Conservation (phyloP, 345 rosid species). For the Salix brachista region DNA sequence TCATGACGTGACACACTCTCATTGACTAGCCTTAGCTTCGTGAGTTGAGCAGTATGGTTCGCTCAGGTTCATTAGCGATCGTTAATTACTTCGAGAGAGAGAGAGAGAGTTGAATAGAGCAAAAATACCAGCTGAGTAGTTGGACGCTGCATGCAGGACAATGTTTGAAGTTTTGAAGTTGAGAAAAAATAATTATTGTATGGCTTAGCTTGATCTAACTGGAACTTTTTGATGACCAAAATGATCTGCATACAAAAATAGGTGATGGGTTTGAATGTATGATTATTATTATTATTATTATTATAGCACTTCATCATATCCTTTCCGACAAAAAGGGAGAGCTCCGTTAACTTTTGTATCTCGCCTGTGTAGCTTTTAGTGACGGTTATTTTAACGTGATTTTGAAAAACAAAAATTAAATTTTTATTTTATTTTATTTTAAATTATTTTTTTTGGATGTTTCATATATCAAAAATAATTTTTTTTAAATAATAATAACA, state of each 20-base stretch:
- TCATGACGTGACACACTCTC: slow-evolving; percentile 5
- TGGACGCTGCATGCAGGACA: not conserved
- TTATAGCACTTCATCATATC: too few species aligned
- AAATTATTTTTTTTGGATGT: too few species aligned
- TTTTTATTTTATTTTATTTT: too few species aligned
- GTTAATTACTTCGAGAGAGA: not conserved
- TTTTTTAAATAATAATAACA: too few species aligned
- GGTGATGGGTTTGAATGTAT: not conserved
- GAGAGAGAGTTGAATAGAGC: not conserved
- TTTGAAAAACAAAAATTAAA: too few species aligned
- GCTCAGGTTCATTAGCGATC: not conserved
- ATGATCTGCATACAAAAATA: not conserved
- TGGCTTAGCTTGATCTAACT: not conserved
- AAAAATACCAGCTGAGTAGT: not conserved
- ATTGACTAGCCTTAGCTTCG: not conserved
- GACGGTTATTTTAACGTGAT: too few species aligned
- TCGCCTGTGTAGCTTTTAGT: too few species aligned
- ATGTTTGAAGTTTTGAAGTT: not conserved
- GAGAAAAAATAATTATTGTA: not conserved
- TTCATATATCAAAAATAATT: too few species aligned
- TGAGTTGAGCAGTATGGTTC: not conserved
- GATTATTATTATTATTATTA: not conserved
- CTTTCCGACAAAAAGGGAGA: too few species aligned
- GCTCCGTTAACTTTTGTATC: too few species aligned
- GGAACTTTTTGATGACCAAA: not conserved